These are phyloP conservation scores for Trypanosomatidae sp. DNA, from an alignment of 208 protist species.

Conservation along the genomic window DNA sequence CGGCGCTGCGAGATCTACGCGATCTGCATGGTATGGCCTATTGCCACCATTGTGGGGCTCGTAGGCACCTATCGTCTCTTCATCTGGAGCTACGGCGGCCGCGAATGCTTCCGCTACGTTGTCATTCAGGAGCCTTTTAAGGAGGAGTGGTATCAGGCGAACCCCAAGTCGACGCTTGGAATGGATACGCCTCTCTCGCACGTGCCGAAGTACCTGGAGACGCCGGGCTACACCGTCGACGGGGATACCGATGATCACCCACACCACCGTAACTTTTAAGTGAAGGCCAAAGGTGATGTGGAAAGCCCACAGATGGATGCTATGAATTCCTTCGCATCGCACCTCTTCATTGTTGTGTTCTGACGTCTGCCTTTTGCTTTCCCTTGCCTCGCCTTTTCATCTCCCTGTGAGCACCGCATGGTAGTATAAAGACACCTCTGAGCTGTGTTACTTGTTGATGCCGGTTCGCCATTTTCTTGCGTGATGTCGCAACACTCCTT, in stretches of 20 bases:
- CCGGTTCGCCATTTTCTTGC: background rate
- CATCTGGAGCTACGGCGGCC: slow-evolving; percentile 88
- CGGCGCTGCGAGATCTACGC: slow-evolving; percentile 82
- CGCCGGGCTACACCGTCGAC: slow-evolving; percentile 52
- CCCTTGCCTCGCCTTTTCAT: too few species aligned
- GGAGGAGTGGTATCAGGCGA: slow-evolving; percentile 87
- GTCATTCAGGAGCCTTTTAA: slow-evolving; percentile 85
- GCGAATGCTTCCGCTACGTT: slow-evolving; percentile 88
- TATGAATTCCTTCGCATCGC: background rate
- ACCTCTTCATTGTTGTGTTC: background rate
- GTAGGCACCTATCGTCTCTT: slow-evolving; percentile 77
- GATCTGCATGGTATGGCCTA: slow-evolving; percentile 84
- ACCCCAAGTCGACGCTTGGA: slow-evolving; percentile 75
- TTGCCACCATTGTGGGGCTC: slow-evolving; percentile 57
- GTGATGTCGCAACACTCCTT: too few species aligned
- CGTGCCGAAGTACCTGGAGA: slow-evolving; percentile 85
- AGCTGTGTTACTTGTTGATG: background rate
- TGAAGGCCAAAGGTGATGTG: background rate
- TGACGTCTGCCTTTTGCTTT: background rate
- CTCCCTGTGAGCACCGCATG: background rate
- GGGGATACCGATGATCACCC: slow-evolving; percentile 43
- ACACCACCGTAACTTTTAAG: slow-evolving; percentile 76
- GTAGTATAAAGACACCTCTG: background rate
- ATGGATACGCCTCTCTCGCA: slow-evolving; percentile 83
- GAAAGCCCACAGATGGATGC: too few species aligned